A percentile compares a stretch with the other conserved stretches of the same genome.
These are phyloP conservation scores for Neoboletus brunneissimus DNA, from an alignment of 768 basidiomycete species.

Conservation along the genomic window DNA sequence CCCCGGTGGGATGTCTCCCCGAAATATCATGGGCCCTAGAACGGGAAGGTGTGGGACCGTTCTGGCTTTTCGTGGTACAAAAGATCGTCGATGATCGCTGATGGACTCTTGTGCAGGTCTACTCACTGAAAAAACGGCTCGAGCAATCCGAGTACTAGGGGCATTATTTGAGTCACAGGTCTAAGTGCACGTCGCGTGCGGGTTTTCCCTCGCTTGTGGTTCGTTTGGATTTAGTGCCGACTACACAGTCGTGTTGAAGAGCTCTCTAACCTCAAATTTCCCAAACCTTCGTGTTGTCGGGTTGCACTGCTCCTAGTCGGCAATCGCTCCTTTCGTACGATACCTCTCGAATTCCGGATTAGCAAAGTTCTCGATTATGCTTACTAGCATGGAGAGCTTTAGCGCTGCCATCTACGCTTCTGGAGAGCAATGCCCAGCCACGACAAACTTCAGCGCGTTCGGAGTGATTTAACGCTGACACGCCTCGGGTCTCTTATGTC, in stretches of 20 bases:
- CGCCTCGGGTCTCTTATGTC: constrained; percentile 4
- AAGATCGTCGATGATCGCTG: neutral
- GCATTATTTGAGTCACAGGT: constrained; percentile 8
- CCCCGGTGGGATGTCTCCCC: constrained; percentile 10
- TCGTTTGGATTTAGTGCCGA: neutral
- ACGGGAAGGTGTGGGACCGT: neutral
- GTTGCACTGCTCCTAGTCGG: neutral
- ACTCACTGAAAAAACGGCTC: neutral
- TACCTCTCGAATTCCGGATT: constrained; percentile 5
- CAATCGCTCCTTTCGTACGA: constrained; percentile 4
- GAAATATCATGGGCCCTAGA: neutral
- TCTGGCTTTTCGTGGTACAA: neutral
- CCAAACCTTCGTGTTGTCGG: constrained; percentile 7
- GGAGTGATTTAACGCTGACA: too few relatives aligned
- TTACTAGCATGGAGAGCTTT: neutral
- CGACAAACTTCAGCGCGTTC: neutral
- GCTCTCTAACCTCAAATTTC: constrained; percentile 3
- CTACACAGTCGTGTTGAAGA: neutral
- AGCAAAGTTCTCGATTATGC: neutral
- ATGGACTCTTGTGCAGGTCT: neutral
- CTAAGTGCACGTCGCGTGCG: constrained; percentile 8
- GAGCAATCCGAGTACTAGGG: constrained; percentile 4
- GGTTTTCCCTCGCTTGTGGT: neutral
- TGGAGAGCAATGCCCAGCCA: neutral
- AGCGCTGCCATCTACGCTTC: neutral